Base-by-base conservation (phyloP, 83 land plant genomes). In the Diphasiastrum complanatum region DNA sequence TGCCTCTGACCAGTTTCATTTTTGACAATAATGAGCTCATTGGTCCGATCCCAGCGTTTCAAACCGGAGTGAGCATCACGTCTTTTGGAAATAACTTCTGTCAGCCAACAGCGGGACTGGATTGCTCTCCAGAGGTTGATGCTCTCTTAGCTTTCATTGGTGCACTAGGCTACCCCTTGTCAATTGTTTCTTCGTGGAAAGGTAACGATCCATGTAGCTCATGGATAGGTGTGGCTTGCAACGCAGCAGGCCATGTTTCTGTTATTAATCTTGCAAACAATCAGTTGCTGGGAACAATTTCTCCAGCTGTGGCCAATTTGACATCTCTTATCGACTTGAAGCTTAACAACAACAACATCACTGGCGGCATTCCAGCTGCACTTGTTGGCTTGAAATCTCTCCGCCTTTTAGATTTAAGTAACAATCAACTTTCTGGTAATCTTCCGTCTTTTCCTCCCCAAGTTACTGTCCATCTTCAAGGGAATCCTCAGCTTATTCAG, bases 131-230 rank as follows among this genome's bases (percentile, higher is more conserved):
- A 16, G 34, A 32, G 37, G 61, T 58, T 35, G 2, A 4, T 2
- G 51, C 51, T 11, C 10, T 58, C 2, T 34, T 58, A 11, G 37
- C 34, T 8, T 58, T 58, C 51, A 30, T 58, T 35, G 61, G 46
- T 18, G 4, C 55, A 2, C 4, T 35, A 3, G 33, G 33, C 33
- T 58, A 33, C 43, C 61, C 61, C n/a, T 3, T 3, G 12, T 12
- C 25, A 20, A 6, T 58, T 11, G 43, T 58, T 2, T 16, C 34
- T 2, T 58, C 61, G 12, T 58, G 61, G 61, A 19, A 20, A 2
- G 61, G 61, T 5, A 19, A 58, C 18, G 33, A 58, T 23, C 61
- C 61, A 35, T 58, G 61, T 23, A 5, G 8, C 8, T n/a, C 37
- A 4, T 58, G 61, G 61, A 35, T 23, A 6, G 37, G 61, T 20